A percentile compares a stretch with the other conserved stretches of the same genome.
These are phyloP conservation scores for Aphanomyces invadans DNA, from an alignment of 352 stramenopile genomes.

Conservation along the genomic window DNA sequence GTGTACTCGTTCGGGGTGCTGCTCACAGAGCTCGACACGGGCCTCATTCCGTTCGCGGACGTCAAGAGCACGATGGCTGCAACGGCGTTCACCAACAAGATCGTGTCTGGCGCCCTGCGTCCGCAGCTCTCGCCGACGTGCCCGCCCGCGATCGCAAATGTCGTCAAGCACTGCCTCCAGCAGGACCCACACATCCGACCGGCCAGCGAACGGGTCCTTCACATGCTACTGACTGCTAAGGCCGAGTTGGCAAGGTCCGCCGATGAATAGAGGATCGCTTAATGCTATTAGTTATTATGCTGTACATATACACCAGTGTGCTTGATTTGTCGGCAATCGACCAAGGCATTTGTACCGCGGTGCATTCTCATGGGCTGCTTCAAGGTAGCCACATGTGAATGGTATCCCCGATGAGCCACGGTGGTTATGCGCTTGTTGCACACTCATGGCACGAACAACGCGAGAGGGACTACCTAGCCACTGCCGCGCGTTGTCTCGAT, in stretches of 20 bases:
- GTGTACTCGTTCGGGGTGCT: slow-evolving; percentile 23
- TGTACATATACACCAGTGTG: too few relatives aligned
- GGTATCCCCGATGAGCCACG: too few relatives aligned
- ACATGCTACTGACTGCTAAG: slow-evolving; percentile 3
- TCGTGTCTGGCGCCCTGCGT: neutral
- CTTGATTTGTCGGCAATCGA: too few relatives aligned
- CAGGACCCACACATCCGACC: slow-evolving; percentile 13
- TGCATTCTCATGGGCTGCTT: too few relatives aligned
- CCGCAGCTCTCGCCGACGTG: slow-evolving; percentile 8
- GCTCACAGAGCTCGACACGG: slow-evolving; percentile 16
- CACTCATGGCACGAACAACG: too few relatives aligned
- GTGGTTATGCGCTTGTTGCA: too few relatives aligned
- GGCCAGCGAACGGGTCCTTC: neutral
- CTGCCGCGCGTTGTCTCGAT: too few relatives aligned
- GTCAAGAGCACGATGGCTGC: slow-evolving; percentile 3
- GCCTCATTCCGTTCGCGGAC: slow-evolving; percentile 8
- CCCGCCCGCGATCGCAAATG: neutral
- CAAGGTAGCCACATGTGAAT: too few relatives aligned
- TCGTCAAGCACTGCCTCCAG: slow-evolving; percentile 18
- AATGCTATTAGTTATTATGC: neutral
- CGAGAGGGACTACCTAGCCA: too few relatives aligned
- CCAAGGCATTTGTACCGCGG: too few relatives aligned
- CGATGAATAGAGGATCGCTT: neutral
- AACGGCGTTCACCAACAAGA: slow-evolving; percentile 4
- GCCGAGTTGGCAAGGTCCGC: neutral